Conservation (phyloP, 2,329 filamentous ascomycete genomes). For the Cryoendolithus antarcticus region DNA sequence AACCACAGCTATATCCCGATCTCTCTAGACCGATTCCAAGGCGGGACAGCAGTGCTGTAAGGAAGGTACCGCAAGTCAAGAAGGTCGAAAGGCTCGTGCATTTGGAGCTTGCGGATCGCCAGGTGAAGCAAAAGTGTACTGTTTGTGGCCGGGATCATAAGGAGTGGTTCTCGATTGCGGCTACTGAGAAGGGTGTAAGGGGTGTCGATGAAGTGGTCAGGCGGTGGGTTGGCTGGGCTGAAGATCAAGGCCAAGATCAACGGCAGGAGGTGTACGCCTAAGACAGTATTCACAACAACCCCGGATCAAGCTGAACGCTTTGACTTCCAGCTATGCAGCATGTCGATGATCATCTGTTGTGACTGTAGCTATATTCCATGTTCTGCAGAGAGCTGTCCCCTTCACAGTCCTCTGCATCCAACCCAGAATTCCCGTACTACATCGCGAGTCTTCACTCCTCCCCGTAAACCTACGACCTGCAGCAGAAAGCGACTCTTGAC, state of each 20-base stretch:
- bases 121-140: constrained; percentile 52
- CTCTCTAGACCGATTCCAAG: constrained; percentile 10
- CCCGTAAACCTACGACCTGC: constrained; percentile 54
- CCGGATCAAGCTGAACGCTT: too few relatives aligned
- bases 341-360: too few relatives aligned
- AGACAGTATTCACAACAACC: too few relatives aligned
- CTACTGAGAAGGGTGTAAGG: constrained; percentile 56
- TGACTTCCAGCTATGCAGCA: too few relatives aligned
- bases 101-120: constrained; percentile 59
- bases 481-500: constrained; percentile 55
- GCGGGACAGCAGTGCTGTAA: constrained; percentile 23
- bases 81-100: constrained; percentile 85
- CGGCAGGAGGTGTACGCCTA: too few relatives aligned
- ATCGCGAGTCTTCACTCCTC: constrained; percentile 49
- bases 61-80: constrained; percentile 74
- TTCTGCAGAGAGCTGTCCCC: constrained; percentile 8
- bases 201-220: constrained; percentile 61
- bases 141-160: constrained; percentile 74
- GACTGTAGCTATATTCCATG: too few relatives aligned
- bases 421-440: constrained; percentile 63
- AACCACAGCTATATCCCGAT: constrained; percentile 17
- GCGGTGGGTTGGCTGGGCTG: constrained; percentile 79
- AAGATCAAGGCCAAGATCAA: constrained; percentile 21
- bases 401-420: constrained; percentile 41
- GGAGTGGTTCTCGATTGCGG: constrained; percentile 91